Evolutionary conservation across 805 yeast genomes (phyloP).

Genomic region (Suhomyces canberraensis): DNA sequence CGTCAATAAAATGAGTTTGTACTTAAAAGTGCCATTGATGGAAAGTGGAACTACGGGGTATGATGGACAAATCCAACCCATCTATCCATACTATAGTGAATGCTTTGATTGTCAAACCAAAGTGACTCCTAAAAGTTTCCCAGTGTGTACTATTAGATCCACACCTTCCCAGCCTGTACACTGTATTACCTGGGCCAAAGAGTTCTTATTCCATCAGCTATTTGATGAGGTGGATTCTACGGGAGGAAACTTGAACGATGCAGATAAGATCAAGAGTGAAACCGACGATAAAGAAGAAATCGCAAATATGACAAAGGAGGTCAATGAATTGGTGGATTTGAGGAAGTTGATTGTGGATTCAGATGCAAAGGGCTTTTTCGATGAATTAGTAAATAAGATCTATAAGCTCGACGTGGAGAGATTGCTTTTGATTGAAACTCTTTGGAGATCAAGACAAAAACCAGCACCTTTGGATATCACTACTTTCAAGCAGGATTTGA

Average conservation of each 20-base stretch:
- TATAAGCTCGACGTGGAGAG: conserved; percentile 78
- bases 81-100: conserved; percentile 75
- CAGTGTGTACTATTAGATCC: conserved; percentile 94
- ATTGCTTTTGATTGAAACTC: conserved; percentile 61
- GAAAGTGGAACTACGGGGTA: conserved; percentile 96
- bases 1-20: conserved; percentile 80
- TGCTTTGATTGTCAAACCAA: conserved; percentile 91
- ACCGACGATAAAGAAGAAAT: conserved; percentile 64
- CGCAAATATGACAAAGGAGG: conserved; percentile 60
- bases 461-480: conserved; percentile 61
- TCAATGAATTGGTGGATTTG: conserved; percentile 54
- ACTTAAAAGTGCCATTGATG: conserved; percentile 70
- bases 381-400: conserved; percentile 54
- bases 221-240: conserved; percentile 49
- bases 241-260: conserved; percentile 6
- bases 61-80: conserved; percentile 92
- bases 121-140: conserved; percentile 85
- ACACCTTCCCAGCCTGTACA: conserved; percentile 97
- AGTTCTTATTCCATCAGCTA: conserved; percentile 77
- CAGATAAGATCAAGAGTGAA: conserved; percentile 39
- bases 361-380: conserved; percentile 24
- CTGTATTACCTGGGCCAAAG: conserved; percentile 97
- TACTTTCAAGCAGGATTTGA: conserved; percentile 13
- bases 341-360: conserved; percentile 15
- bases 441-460: conserved; percentile 70